A percentile compares a stretch with the other conserved stretches of the same genome.
Conservation (phyloP, 1,284 basidiomycete genomes). For the Marasmius fiardii region DNA sequence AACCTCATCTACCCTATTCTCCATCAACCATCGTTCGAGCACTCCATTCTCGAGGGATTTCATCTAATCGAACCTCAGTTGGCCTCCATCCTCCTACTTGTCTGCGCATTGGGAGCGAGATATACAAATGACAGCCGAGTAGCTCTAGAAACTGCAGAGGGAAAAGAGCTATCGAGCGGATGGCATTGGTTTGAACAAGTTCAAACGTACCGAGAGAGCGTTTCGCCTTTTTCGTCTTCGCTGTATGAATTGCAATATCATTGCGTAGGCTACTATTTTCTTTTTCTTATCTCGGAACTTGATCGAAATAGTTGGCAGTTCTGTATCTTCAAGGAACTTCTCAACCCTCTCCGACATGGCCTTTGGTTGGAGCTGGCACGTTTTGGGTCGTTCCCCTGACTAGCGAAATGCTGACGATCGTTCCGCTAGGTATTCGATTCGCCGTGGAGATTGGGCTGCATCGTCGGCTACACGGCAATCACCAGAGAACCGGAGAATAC, state of each 20-base stretch:
- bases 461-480: background rate
- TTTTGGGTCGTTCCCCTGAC: background rate
- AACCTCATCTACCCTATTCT: background rate
- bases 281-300: background rate
- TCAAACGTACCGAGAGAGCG: background rate
- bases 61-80: background rate
- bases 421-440: background rate
- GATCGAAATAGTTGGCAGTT: background rate
- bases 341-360: background rate
- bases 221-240: background rate
- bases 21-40: background rate
- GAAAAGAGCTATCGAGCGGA: background rate
- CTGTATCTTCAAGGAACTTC: background rate
- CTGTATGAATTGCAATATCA: background rate
- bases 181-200: background rate
- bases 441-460: constrained; percentile 1
- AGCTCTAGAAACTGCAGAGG: background rate
- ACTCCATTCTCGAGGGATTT: background rate
- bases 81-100: background rate
- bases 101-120: background rate
- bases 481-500: background rate
- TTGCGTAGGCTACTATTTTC: background rate
- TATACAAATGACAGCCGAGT: background rate
- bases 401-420: background rate
- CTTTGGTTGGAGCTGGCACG: background rate